phyloP scores from a whole-genome alignment of 2,329 filamentous ascomycete genomes.

The Colletotrichum sp. region DNA sequence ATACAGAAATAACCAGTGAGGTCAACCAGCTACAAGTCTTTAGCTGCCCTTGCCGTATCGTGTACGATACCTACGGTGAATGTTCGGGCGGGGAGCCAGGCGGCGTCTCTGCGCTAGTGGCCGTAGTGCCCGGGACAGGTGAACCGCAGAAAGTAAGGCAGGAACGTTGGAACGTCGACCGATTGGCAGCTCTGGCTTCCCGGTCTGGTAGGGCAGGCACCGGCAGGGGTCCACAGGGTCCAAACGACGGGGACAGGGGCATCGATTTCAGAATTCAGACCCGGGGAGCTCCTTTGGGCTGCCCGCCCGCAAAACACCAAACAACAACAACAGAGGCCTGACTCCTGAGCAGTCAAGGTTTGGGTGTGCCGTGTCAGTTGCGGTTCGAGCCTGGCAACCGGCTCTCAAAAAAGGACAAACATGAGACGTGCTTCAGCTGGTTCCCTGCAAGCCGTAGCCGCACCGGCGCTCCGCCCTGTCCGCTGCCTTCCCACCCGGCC shows the following conservation, averaged over 20 bases:
- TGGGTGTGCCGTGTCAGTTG: neutral
- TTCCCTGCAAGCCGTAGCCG: neutral
- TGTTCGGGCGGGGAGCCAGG: neutral
- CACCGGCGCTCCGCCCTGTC: conserved; percentile 19
- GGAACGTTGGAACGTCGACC: neutral
- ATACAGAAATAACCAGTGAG: neutral
- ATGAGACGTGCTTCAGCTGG: neutral
- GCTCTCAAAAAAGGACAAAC: neutral
- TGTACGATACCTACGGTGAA: neutral
- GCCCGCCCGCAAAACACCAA: neutral
- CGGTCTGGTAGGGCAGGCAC: neutral
- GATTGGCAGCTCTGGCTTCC: neutral
- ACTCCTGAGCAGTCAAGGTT: neutral
- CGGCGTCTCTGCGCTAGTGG: neutral
- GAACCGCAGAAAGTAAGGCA: neutral
- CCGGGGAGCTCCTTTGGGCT: neutral
- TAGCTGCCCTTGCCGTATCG: neutral
- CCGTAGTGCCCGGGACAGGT: neutral
- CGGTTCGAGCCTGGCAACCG: neutral
- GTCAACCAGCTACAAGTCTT: neutral
- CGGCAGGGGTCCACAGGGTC: neutral
- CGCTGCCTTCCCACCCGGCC: neutral
- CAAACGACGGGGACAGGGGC: neutral
- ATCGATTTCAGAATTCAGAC: neutral
- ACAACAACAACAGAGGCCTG: neutral